Conservation (phyloP, 2,329 filamentous ascomycete genomes). For the Cryoendolithus antarcticus region DNA sequence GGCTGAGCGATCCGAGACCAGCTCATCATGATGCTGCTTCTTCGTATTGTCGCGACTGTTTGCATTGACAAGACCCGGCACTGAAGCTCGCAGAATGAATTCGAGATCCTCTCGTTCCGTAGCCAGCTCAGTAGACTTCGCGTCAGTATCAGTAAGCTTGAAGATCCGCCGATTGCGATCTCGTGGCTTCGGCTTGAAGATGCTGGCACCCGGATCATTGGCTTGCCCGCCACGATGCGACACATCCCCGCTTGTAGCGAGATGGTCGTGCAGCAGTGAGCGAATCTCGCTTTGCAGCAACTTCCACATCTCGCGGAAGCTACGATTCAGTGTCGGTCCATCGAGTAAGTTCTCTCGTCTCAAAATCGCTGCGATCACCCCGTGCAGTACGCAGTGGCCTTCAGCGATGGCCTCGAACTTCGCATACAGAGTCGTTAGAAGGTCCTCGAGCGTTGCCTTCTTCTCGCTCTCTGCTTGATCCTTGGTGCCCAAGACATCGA, state of each 20-base stretch:
- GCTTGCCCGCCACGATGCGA: constrained; percentile 27
- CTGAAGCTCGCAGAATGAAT: constrained; percentile 77
- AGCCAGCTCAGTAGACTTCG: constrained; percentile 64
- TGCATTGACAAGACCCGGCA: constrained; percentile 66
- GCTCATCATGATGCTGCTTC: constrained; percentile 15
- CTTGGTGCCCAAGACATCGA: constrained; percentile 2
- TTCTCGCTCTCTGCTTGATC: constrained; percentile 17
- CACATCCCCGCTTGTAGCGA: constrained; percentile 78
- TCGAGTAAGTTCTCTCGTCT: constrained; percentile 58
- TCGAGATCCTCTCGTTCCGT: constrained; percentile 83
- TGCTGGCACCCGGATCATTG: constrained; percentile 36
- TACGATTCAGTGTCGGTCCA: constrained; percentile 60
- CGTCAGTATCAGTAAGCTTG: constrained; percentile 72
- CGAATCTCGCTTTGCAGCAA: constrained; percentile 96
- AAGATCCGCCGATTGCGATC: constrained; percentile 57
- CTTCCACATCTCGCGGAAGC: constrained; percentile 96
- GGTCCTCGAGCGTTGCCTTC: constrained; percentile 76
- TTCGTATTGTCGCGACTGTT: constrained; percentile 17
- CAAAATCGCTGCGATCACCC: constrained; percentile 77
- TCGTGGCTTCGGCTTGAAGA: constrained; percentile 40
- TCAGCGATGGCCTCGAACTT: constrained; percentile 97
- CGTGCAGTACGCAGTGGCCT: constrained; percentile 84
- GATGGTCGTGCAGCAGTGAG: constrained; percentile 85
- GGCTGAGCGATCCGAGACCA: constrained; percentile 48
- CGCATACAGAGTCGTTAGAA: constrained; percentile 83